These are phyloP conservation scores for Fagopyrum homotropicum DNA, from an alignment of 148 eudicot species.

Conservation along the genomic window DNA sequence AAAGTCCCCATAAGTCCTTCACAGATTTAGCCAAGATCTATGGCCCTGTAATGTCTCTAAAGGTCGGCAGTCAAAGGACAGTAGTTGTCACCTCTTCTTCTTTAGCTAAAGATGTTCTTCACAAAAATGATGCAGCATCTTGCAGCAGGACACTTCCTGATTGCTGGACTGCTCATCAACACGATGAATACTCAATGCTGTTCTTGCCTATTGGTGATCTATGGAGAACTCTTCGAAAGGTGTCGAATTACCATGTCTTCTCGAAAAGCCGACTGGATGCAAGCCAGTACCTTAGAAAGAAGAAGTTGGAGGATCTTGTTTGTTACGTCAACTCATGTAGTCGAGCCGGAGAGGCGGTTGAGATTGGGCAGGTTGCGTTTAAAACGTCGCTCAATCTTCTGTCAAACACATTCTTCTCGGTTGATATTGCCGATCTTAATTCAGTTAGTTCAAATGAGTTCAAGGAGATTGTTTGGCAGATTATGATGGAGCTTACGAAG, in stretches of 20 bases:
- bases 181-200: not conserved
- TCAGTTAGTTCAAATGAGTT: constrained; percentile 1
- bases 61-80: not conserved
- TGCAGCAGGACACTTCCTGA: constrained; percentile 1
- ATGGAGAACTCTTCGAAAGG: constrained; percentile 6
- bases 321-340: not conserved
- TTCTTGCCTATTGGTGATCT: not conserved
- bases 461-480: constrained; percentile 13
- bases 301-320: constrained; percentile 11
- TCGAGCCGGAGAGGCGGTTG: not conserved
- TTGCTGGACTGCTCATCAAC: not conserved
- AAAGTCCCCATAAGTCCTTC: constrained; percentile 2
- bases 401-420: constrained; percentile 8
- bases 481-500: constrained; percentile 7
- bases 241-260: constrained; percentile 4
- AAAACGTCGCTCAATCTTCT: not conserved
- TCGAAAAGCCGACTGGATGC: not conserved
- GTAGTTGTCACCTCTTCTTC: not conserved
- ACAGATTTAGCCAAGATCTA: constrained; percentile 8
- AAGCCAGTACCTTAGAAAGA: not conserved
- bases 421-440: constrained; percentile 2
- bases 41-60: constrained; percentile 11
- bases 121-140: not conserved
- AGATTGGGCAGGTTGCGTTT: not conserved
- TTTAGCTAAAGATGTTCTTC: constrained; percentile 5